Evolutionary conservation across 306 rosid genomes (phyloP), one percentile per base, ranked within the genome.

Genomic region (Casuarina glauca): DNA sequence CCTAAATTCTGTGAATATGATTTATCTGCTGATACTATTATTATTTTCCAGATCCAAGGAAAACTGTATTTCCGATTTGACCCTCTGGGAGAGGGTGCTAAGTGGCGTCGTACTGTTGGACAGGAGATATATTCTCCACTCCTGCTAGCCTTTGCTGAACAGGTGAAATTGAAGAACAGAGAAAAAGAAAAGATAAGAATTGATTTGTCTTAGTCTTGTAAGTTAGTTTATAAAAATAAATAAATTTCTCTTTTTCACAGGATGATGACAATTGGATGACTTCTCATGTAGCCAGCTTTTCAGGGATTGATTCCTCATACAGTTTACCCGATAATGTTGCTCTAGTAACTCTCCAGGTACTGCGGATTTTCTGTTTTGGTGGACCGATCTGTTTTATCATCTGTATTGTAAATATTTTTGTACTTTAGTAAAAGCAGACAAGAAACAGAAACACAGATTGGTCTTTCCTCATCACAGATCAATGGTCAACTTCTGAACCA

Each of bases 101-200:
- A 85, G 81, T 95, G 99, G 99, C 96, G 97, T 76, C 93, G 99
- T 60, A 80, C 96, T 73, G 80, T 87, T 81, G 99, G 97, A 67
- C 99, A 95, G 82, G 96, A 95, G 87, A 89, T 91, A 81, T 95
- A 83, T 86, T 91, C 97, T 1, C 97, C 99, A 1, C 85, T 95
- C 36, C 95, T 95, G 67, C 78, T 95, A 70, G 99, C 97, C 74
- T 93, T 95, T 84, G 51, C 97, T 44, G 90, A 91, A 82, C 90
- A 89, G 86, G 89, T 88, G 70, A 78, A 71, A 57, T 17, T 16
- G 41, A 35, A 61, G 4, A 61, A 26, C 32, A 26, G 32, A 4
- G 49, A 19, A 66, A 13, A 66, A 66, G 38, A 43, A 42, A 35
- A 4, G 41, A 71, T 50, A 32, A 12, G 32, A 77, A 38, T 60